phyloP scores from a whole-genome alignment of 2,329 filamentous ascomycete species.

The Clonostachys byssicola region DNA sequence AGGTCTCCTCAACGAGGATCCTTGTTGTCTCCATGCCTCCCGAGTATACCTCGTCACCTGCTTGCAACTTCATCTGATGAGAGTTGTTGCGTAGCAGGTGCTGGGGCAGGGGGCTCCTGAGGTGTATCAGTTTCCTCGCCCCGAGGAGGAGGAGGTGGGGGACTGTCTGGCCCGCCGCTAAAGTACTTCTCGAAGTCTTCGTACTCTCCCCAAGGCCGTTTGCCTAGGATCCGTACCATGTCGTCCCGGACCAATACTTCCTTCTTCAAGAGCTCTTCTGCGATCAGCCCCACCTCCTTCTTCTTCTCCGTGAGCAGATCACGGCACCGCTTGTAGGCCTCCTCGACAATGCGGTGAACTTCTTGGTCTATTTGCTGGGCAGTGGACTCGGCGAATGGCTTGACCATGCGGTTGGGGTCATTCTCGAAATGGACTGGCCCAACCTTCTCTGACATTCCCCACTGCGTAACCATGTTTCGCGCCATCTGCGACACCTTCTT shows the following conservation, averaged over 20 bases:
- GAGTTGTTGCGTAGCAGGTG: constrained; percentile 29
- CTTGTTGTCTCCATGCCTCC: too few species aligned
- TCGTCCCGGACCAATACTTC: constrained; percentile 91
- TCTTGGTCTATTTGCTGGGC: constrained; percentile 89
- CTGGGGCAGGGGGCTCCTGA: constrained; percentile 24
- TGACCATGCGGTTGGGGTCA: constrained; percentile 76
- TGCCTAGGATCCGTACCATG: constrained; percentile 82
- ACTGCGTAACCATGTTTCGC: constrained; percentile 97
- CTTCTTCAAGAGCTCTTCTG: constrained; percentile 88
- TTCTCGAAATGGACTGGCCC: constrained; percentile 90
- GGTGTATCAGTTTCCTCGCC: constrained; percentile 36
- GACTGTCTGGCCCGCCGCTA: constrained; percentile 51
- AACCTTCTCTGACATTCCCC: constrained; percentile 95
- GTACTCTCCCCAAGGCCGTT: constrained; percentile 74
- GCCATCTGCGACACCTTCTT: constrained; percentile 97
- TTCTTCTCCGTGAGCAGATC: constrained; percentile 82
- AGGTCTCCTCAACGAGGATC: too few species aligned
- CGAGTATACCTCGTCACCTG: not conserved
- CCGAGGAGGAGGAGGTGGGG: constrained; percentile 50
- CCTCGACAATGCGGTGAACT: constrained; percentile 85
- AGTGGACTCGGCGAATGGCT: constrained; percentile 94
- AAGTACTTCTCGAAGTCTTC: constrained; percentile 97
- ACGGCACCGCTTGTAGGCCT: constrained; percentile 88
- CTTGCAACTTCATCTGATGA: not conserved
- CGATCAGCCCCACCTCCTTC: constrained; percentile 80